These are phyloP conservation scores for Myriosclerotinia curreyana DNA, from an alignment of 2,329 filamentous ascomycete genomes.

Conservation along the genomic window DNA sequence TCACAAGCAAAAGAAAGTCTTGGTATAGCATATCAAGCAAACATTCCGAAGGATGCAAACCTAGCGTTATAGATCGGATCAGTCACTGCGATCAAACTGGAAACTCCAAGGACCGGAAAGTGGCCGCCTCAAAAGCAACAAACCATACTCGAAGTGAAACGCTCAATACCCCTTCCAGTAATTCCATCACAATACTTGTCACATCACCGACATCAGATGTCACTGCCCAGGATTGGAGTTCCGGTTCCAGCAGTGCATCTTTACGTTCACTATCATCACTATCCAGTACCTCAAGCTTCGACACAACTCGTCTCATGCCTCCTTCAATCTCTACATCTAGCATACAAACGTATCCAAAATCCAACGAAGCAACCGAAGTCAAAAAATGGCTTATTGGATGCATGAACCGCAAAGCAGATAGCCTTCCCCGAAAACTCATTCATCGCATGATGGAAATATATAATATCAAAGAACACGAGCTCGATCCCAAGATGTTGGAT, in stretches of 20 bases:
- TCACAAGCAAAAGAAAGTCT: slow-evolving; percentile 4
- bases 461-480: slow-evolving; percentile 29
- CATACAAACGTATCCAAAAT: slow-evolving; percentile 22
- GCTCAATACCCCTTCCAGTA: slow-evolving; percentile 21
- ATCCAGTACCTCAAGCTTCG: slow-evolving; percentile 17
- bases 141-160: slow-evolving; percentile 15
- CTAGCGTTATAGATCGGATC: background rate
- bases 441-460: slow-evolving; percentile 33
- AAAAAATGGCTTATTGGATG: slow-evolving; percentile 32
- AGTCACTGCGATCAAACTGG: background rate
- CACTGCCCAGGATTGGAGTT: slow-evolving; percentile 9
- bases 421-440: slow-evolving; percentile 29
- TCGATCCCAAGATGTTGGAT: slow-evolving; percentile 24
- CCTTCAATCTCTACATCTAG: slow-evolving; percentile 23
- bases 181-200: slow-evolving; percentile 32
- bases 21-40: slow-evolving; percentile 6
- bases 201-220: slow-evolving; percentile 33
- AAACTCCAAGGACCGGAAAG: background rate
- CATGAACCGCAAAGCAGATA: slow-evolving; percentile 31
- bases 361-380: slow-evolving; percentile 30
- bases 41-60: background rate
- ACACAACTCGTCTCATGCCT: slow-evolving; percentile 30
- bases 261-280: background rate
- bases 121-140: background rate
- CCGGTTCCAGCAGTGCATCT: slow-evolving; percentile 9